These are phyloP conservation scores for Clonostachys sp. DNA, from an alignment of 2,329 filamentous ascomycete genomes.

Conservation along the genomic window DNA sequence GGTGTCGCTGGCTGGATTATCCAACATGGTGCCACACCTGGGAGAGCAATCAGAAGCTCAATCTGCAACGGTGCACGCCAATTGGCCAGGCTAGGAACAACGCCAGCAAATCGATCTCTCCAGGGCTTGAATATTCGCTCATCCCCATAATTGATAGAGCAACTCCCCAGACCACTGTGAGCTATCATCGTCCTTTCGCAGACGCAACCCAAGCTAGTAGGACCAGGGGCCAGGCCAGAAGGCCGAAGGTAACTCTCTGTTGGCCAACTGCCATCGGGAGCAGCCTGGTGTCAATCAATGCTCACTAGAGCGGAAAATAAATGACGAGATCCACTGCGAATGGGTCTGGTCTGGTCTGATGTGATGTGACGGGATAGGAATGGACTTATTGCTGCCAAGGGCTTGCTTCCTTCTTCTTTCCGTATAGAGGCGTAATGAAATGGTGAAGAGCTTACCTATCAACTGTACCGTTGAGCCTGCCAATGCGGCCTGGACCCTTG, in stretches of 20 bases:
- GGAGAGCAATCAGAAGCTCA: constrained; percentile 43
- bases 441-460: constrained; percentile 70
- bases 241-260: no score
- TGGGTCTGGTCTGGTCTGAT: no score
- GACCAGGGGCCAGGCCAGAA: no score
- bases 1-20: constrained; percentile 38
- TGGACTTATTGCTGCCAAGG: constrained; percentile 7
- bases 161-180: no score
- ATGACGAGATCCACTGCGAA: no score
- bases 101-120: constrained; percentile 1
- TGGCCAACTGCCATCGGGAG: background rate
- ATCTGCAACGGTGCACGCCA: constrained; percentile 21
- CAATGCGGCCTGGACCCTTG: constrained; percentile 70
- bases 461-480: constrained; percentile 69
- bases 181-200: no score
- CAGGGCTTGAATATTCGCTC: background rate
- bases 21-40: constrained; percentile 27
- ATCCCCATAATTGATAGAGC: background rate
- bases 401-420: no score
- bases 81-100: constrained; percentile 27
- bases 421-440: no score
- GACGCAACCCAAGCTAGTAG: no score
- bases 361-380: constrained; percentile 15
- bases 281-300: constrained; percentile 7
- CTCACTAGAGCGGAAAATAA: constrained; percentile 25